A percentile compares a stretch with the other conserved stretches of the same genome.
phyloP scores from a whole-genome alignment of 2,329 filamentous ascomycete genomes.

The Byssothecium circinans region DNA sequence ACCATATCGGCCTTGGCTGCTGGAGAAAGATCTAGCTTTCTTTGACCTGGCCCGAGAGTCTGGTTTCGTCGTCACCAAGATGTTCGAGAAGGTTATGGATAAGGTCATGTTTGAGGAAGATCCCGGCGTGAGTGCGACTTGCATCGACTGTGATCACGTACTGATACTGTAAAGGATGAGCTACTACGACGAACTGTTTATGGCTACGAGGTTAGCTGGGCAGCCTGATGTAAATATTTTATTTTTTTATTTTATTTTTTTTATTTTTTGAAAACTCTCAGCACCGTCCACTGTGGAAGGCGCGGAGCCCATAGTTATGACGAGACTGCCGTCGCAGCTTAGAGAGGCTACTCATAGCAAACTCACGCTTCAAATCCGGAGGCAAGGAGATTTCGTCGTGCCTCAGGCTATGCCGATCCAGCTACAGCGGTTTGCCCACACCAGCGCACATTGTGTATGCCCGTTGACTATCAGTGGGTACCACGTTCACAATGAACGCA shows the following conservation, averaged over 20 bases:
- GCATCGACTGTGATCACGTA: not conserved
- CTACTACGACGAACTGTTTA: constrained; percentile 79
- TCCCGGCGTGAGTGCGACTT: constrained; percentile 61
- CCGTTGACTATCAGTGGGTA: no score
- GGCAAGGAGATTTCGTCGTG: no score
- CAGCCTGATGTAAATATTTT: constrained; percentile 6
- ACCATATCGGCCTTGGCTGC: constrained; percentile 87
- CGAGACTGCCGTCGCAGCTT: no score
- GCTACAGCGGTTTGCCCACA: no score
- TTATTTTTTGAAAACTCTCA: not conserved
- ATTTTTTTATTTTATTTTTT: no score
- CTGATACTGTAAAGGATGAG: constrained; percentile 60
- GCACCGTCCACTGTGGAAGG: no score
- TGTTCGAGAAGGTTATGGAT: constrained; percentile 80
- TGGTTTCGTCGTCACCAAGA: constrained; percentile 76
- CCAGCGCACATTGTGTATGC: no score
- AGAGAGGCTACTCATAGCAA: no score
- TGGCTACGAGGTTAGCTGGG: constrained; percentile 73
- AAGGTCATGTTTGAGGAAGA: constrained; percentile 88
- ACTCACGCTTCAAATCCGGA: no score
- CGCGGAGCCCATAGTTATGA: no score
- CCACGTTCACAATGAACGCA: no score
- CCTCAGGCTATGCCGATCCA: no score
- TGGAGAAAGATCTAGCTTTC: constrained; percentile 81
- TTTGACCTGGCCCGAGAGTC: constrained; percentile 73